Conservation (phyloP, 2,329 filamentous ascomycete genomes). For the Pseudopithomyces chartarum region DNA sequence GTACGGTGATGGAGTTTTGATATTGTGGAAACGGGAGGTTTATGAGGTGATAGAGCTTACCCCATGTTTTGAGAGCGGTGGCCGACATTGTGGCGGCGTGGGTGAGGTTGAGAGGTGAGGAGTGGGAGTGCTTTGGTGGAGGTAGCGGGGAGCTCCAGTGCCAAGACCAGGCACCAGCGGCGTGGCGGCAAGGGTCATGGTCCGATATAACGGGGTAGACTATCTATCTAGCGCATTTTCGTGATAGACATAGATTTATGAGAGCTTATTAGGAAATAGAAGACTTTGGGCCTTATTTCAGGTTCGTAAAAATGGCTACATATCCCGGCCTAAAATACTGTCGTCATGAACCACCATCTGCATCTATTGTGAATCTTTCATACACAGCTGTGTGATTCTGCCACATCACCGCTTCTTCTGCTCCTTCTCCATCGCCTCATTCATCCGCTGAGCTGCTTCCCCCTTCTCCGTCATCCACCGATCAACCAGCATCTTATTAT, state of each 20-base stretch:
- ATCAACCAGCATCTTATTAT: constrained; percentile 88
- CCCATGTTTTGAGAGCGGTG: constrained; percentile 44
- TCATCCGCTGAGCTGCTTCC: constrained; percentile 86
- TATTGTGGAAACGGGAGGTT: not conserved
- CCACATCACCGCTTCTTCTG: constrained; percentile 20
- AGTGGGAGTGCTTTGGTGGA: constrained; percentile 14
- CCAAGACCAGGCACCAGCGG: constrained; percentile 35
- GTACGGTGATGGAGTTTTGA: not conserved
- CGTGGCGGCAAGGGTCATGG: not conserved
- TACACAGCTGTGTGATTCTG: not conserved
- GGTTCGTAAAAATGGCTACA: not conserved
- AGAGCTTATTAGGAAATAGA: no score
- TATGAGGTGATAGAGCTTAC: constrained; percentile 21
- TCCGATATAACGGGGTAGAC: not conserved
- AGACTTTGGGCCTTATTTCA: no score
- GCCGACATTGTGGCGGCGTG: constrained; percentile 30
- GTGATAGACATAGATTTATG: no score
- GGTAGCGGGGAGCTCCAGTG: constrained; percentile 17
- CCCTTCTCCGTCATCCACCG: constrained; percentile 91
- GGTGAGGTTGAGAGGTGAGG: not conserved
- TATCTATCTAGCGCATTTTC: no score
- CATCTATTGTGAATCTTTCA: not conserved
- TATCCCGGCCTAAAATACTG: not conserved
- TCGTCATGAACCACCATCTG: not conserved
- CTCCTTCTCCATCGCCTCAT: constrained; percentile 50